Evolutionary conservation across 2,329 filamentous ascomycete species (phyloP).

Genomic region (Talaromyces sp.): DNA sequence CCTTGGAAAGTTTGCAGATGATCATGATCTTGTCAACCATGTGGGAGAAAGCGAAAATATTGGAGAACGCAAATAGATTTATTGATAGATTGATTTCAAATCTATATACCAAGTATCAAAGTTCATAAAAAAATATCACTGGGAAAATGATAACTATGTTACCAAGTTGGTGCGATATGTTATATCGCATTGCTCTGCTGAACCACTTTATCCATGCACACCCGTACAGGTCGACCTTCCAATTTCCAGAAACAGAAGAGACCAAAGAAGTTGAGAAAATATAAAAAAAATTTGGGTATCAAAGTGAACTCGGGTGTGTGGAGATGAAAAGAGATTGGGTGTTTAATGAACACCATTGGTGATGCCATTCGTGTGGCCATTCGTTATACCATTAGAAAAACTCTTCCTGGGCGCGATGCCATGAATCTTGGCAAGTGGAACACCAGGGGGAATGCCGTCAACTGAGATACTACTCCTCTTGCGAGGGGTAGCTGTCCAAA

Average conservation of each 20-base stretch:
- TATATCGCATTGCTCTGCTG: neutral
- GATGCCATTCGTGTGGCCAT: slow-evolving; percentile 8
- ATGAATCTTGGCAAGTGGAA: slow-evolving; percentile 19
- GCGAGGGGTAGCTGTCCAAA: slow-evolving; percentile 24
- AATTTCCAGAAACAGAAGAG: neutral
- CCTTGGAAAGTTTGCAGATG: too few relatives aligned
- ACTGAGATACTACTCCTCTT: slow-evolving; percentile 23
- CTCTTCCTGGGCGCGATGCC: slow-evolving; percentile 14
- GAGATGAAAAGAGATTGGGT: neutral
- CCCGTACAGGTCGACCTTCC: neutral
- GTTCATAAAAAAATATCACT: too few relatives aligned
- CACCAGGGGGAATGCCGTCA: slow-evolving; percentile 21
- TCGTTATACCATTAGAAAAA: slow-evolving; percentile 2
- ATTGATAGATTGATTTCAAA: too few relatives aligned
- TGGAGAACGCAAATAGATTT: too few relatives aligned
- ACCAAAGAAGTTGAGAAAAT: neutral
- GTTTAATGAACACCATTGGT: slow-evolving; percentile 19
- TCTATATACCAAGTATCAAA: too few relatives aligned
- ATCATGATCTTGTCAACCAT: too few relatives aligned
- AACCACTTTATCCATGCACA: neutral
- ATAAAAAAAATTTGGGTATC: slow-evolving; percentile 8
- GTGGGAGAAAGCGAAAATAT: neutral
- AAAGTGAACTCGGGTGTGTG: neutral
- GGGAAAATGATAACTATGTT: neutral
- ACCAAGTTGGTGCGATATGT: neutral